Conservation (phyloP, 2,329 filamentous ascomycete genomes). For the Pestalotiopsis sp. region DNA sequence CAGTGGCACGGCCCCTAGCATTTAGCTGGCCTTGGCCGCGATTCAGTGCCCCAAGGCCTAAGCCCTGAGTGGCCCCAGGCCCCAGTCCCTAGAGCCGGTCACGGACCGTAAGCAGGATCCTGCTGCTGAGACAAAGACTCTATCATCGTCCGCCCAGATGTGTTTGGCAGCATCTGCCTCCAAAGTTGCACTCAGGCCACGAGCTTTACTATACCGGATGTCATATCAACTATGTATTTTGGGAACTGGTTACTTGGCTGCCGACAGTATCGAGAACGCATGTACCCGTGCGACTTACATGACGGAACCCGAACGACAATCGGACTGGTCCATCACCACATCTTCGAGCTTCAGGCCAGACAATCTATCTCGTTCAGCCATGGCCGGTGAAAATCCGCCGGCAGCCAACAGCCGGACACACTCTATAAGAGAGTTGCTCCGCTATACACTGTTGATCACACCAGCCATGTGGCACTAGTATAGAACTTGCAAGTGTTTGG, state of each 20-base stretch:
- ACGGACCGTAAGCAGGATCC: background rate
- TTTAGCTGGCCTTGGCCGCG: background rate
- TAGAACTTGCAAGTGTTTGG: background rate
- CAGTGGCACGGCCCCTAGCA: background rate
- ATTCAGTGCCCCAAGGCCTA: background rate
- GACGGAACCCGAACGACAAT: background rate
- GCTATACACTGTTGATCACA: background rate
- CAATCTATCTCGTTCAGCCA: background rate
- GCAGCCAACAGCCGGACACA: background rate
- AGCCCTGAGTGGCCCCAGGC: background rate
- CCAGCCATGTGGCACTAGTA: background rate
- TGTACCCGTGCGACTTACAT: background rate
- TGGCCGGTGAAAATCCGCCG: background rate
- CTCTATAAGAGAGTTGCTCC: background rate
- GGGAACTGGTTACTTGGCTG: background rate
- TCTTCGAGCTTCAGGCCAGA: background rate
- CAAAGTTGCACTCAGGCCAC: background rate
- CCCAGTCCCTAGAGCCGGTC: background rate
- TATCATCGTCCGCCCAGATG: background rate
- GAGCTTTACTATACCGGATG: background rate
- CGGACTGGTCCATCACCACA: background rate
- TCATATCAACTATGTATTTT: background rate
- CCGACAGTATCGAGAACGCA: background rate
- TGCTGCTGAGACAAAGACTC: background rate
- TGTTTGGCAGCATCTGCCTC: background rate